Evolutionary conservation across 192 early-diverging fungal species (phyloP).

Genomic region (Backusella parvicylindrica): DNA sequence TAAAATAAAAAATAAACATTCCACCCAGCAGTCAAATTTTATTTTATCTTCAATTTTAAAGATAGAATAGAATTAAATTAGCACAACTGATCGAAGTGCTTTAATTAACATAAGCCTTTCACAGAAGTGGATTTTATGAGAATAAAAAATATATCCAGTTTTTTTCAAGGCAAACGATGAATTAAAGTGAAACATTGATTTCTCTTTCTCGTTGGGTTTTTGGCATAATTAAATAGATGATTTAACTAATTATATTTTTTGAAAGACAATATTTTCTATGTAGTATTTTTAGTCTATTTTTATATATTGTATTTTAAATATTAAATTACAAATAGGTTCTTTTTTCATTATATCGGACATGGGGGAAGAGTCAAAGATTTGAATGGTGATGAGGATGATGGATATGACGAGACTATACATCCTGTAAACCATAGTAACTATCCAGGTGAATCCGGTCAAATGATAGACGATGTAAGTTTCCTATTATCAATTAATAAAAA

Average conservation of each 20-base stretch:
- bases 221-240: background rate
- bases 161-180: background rate
- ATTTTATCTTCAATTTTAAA: too few species aligned
- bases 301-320: background rate
- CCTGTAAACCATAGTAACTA: conserved; percentile 54
- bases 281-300: background rate
- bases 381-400: conserved; percentile 74
- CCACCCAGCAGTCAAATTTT: too few species aligned
- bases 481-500: background rate
- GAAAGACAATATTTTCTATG: background rate
- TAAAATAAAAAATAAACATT: too few species aligned
- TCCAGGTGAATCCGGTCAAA: conserved; percentile 53
- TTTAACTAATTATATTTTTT: background rate
- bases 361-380: conserved; percentile 55
- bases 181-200: background rate
- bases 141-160: background rate
- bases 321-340: conserved; percentile 46
- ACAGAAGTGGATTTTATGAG: background rate
- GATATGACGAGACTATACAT: conserved; percentile 74
- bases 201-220: background rate
- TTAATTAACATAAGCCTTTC: too few species aligned
- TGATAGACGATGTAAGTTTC: conserved; percentile 61
- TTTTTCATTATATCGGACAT: conserved; percentile 82
- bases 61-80: too few species aligned
- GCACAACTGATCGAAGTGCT: too few species aligned